Evolutionary conservation across 2,329 filamentous ascomycete species (phyloP), one percentile per base, ranked within the genome.

Genomic region (Phoma sp.): DNA sequence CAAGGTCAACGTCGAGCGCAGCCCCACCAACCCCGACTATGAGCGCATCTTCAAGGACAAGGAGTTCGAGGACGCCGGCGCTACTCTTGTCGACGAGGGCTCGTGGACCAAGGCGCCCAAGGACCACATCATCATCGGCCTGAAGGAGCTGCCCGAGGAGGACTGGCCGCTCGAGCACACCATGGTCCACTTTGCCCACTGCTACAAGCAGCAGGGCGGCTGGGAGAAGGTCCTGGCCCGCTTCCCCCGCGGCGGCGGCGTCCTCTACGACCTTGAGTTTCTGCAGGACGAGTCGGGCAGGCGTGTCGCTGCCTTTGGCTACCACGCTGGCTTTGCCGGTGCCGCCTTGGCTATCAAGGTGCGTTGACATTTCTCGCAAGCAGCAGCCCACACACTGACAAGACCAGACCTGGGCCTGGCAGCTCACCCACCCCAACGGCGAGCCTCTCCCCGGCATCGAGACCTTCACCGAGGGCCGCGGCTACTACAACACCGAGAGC

Each of bases 191-290:
- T 78, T 78, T 62, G 73, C 73, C 13, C 76, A 78, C 58, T 77
- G 74, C 67, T 78, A 77, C 67, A 78, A 78, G 69, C 63, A 73
- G 57, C 76, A 78, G 59, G 74, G 62, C 53, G 76, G 74, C 36
- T 96, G 91, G 91, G 85, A 91, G 54, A 83, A 85, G 37, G 90
- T 92, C 6, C 85, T 96, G n/a, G 82, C 86, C 53, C 84, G 93
- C 51, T 97, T 92, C 75, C 84, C 89, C 25, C 84, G 86, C 22
- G 92, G 91, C 54, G 86, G 87, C 50, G 91, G 91, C 64, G 88
- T 85, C 0, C 85, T 97, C 13, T 85, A 92, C 55, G 93, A 97
- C 69, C 84, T 97, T 33, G 93, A 96, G 74, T 97, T 96, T 74
- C 81, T 97, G 33, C 84, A 85, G 35, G 89, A 96, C 64, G 84